Base-by-base conservation (phyloP, 495 filamentous ascomycete genomes). In the Pseudoneurospora amorphoporcata region DNA sequence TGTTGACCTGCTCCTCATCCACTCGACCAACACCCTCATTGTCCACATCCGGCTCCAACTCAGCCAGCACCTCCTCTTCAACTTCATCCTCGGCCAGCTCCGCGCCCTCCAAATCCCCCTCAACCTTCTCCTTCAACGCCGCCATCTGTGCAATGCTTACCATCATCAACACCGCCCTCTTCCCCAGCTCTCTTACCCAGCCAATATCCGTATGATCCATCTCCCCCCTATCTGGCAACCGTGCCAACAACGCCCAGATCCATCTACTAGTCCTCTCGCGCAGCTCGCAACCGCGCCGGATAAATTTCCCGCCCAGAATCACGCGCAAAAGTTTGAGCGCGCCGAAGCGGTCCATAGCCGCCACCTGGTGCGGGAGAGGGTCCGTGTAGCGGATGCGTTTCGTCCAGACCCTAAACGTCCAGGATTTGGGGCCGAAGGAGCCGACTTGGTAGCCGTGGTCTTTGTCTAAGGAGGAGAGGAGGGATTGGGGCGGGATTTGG, bases 351-450 rank as follows among this genome's bases (percentile, higher is more conserved):
- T 91, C 86, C 88, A 95, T 90, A 23, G 86, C 85, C 0, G 89
- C 90, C 19, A 95, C 76, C 76, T 94, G 92, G 0, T 84, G 87
- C 12, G 91, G 90, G 17, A 86, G 80, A 8, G 93, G 93, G 68
- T 90, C 87, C 7, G 88, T 84, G 38, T 77, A 76, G 42, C 82
- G 80, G 80, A 80, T 83, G 69, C 74, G 87, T 72, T 71, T 89
- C 58, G 37, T 87, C 84, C 75, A 88, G 76, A 71, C 83, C 75
- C 86, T 83, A 86, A 82, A 86, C 70, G 79, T 85, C 80, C 72
- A 81, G 72, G 72, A 84, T 74, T 69, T 73, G 68, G 73, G 81
- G 43, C 77, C 86, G 75, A 84, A 82, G 7, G 79, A 76, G 2
- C 84, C 86, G 6, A 90, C 83, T 68, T 84, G 82, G 41, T 86